A percentile compares a stretch with the other conserved stretches of the same genome.
Conservation (phyloP, 129 eudicot genomes). For the Artemisia tridentata region DNA sequence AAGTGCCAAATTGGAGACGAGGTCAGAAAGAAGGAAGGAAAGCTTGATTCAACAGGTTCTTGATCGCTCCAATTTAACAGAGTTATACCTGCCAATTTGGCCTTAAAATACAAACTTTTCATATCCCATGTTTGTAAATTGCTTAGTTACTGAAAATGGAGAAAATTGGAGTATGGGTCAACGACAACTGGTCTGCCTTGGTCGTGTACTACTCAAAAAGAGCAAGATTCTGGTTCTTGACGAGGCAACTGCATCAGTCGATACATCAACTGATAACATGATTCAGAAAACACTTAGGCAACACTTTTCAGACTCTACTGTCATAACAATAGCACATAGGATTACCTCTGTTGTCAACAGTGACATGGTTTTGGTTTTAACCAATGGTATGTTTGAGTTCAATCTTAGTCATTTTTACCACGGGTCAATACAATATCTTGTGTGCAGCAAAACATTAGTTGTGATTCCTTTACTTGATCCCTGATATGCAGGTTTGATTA, state of each 20-base stretch:
- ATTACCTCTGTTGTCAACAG: conserved; percentile 28
- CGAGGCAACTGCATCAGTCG: conserved; percentile 32
- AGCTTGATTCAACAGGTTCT: conserved; percentile 26
- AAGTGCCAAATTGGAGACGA: conserved; percentile 32
- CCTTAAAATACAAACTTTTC: conserved; percentile 1
- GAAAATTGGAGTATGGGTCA: conserved; percentile 31
- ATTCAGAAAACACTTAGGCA: conserved; percentile 19
- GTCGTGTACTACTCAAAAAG: conserved; percentile 26
- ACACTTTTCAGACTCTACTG: conserved; percentile 29
- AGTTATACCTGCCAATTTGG: neutral
- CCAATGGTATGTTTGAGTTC: conserved; percentile 22
- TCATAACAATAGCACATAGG: conserved; percentile 22
- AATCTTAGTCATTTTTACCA: neutral
- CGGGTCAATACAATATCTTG: neutral
- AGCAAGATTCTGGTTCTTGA: conserved; percentile 28
- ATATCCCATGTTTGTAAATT: conserved; percentile 5
- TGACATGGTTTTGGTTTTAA: conserved; percentile 27
- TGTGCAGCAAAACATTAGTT: neutral
- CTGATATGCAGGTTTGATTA: conserved; percentile 8
- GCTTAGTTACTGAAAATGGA: conserved; percentile 25
- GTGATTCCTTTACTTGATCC: neutral
- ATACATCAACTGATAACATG: conserved; percentile 26
- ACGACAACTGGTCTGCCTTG: conserved; percentile 22
- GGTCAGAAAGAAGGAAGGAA: conserved; percentile 23
- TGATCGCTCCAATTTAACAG: neutral